Evolutionary conservation across 331 rosid genomes (phyloP).

Genomic region (Rosa hybrid): DNA sequence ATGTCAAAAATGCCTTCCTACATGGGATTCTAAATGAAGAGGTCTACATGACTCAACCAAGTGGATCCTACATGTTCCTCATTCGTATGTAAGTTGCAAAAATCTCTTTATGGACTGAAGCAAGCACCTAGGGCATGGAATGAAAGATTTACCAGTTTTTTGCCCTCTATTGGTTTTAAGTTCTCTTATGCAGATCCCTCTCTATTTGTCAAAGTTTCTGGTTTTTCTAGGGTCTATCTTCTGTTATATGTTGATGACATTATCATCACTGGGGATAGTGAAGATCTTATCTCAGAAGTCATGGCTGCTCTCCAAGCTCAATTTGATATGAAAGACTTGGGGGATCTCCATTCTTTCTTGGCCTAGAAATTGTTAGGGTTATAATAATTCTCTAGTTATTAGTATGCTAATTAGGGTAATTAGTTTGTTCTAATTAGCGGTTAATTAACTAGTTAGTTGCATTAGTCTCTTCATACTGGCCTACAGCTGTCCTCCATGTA

Average conservation of each 20-base stretch:
- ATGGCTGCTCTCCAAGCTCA: not conserved
- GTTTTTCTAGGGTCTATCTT: fast-evolving
- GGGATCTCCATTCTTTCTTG: not conserved
- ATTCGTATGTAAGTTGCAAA: not conserved
- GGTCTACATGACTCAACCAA: not conserved
- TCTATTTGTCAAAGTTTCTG: not conserved
- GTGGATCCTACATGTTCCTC: not conserved
- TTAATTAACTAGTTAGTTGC: too few relatives aligned
- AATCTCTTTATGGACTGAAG: not conserved
- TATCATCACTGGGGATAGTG: not conserved
- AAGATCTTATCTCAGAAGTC: not conserved
- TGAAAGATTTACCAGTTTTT: not conserved
- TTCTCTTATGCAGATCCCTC: not conserved
- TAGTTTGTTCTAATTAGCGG: too few relatives aligned
- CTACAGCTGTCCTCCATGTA: too few relatives aligned
- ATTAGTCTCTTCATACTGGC: too few relatives aligned
- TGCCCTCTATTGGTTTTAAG: not conserved
- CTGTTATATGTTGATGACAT: not conserved
- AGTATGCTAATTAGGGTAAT: too few relatives aligned
- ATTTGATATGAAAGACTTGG: not conserved
- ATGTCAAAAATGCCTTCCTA: not conserved
- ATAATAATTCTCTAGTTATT: too few relatives aligned
- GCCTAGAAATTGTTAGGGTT: not conserved
- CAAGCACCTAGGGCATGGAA: not conserved
- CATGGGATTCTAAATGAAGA: not conserved